Evolutionary conservation across 768 basidiomycete species (phyloP), one percentile per base, ranked within the genome.

Genomic region (Macrolepiota dolichaula): DNA sequence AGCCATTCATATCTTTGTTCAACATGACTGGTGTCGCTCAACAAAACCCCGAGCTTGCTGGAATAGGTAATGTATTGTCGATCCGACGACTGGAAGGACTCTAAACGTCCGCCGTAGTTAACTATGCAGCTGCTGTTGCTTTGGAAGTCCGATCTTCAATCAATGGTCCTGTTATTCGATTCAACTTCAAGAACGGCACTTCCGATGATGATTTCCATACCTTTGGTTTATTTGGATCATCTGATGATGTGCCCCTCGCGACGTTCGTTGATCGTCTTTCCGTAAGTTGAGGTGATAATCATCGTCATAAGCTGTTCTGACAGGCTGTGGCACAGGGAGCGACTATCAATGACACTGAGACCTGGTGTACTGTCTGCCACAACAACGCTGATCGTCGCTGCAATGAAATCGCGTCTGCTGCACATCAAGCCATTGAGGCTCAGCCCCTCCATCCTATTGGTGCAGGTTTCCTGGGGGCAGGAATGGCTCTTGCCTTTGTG

Each of bases 1-100:
- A 92, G 71, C 90, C 90, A 0, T 88, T 92, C 75, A 61, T 91
- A 35, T 87, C 86, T 9, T 71, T 92, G 49, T 92, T 92, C 77
- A 88, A 89, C 72, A 86, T 92, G 84, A 89, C 87, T 0, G 79
- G 83, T 1, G 79, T 81, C 25, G 80, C 81, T 10, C 69, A 77
- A 17, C 72, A 76, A 49, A 77, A 82, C 58, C 81, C 83, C 0
- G 67, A 82, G 63, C 77, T 89, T 2, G 81, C 84, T 37, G 81
- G 81, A 12, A 81, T 90, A 63, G 85, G 88, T 87, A 55, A 56
- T 72, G 67, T 13, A 4, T 11, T 11, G 12, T 10, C 12, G 37
- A 22, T 44, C 12, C 22, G n/a, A 4, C 36, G 44, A 3, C 7
- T 1, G 9, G 15, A 27, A 24, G 11, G 11, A 13, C 46, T 42